A percentile compares a stretch with the other conserved stretches of the same genome.
Conservation (phyloP, 257 asterid species). For the Ligustrum vulgare region DNA sequence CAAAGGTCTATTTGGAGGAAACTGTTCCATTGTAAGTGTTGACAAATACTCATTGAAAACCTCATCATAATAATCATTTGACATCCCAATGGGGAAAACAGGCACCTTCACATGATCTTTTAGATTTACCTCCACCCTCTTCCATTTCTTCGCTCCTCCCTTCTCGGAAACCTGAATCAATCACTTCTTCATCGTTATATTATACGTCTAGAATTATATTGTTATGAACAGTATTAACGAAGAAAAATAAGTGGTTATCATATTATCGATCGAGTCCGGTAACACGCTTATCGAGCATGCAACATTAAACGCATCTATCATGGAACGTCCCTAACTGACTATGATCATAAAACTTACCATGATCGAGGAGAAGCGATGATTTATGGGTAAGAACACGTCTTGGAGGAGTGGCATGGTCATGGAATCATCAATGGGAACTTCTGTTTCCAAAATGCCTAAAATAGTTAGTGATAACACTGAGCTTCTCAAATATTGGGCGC, state of each 20-base stretch:
- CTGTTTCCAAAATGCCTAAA: not conserved
- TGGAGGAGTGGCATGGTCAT: not conserved
- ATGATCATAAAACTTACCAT: not conserved
- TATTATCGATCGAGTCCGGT: no score
- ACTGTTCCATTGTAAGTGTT: slow-evolving; percentile 29
- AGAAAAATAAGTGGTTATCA: no score
- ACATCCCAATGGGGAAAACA: slow-evolving; percentile 24
- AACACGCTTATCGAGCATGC: no score
- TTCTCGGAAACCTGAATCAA: not conserved
- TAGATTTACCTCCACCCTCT: not conserved
- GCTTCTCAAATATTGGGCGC: not conserved
- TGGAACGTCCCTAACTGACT: not conserved
- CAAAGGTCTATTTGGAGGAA: slow-evolving; percentile 37
- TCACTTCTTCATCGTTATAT: no score
- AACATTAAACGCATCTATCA: no score
- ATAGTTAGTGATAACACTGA: not conserved
- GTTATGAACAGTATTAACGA: no score
- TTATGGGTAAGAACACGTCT: not conserved
- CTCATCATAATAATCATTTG: slow-evolving; percentile 36
- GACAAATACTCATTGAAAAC: slow-evolving; percentile 37
- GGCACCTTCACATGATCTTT: slow-evolving; percentile 23
- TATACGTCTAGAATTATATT: no score
- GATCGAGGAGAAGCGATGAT: not conserved
- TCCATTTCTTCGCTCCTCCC: slow-evolving; percentile 31
- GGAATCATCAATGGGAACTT: not conserved